Evolutionary conservation across 345 rosid species (phyloP), one percentile per base, ranked within the genome.

Genomic region (Ceriops tagal): DNA sequence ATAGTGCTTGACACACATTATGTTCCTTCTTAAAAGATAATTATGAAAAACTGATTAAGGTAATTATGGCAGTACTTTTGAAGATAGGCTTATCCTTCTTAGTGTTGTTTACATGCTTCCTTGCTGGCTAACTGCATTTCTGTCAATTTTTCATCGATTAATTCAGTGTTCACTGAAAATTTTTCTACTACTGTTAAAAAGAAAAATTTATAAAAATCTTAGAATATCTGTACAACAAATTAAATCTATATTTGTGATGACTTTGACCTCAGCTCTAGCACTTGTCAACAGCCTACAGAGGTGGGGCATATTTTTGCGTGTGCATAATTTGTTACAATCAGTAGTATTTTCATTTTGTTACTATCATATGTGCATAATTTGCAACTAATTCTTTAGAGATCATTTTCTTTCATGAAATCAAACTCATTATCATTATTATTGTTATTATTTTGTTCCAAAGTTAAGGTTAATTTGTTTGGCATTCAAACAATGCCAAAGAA

Each of bases 241-340:
- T 53, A 27, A 24, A 22, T 43, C 72, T 53, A 68, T 65, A 66
- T n/a, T 51, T 57, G 2, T 74, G 46, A 35, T 65, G 53, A 32
- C 64, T 79, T 46, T 77, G 52, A 74, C 57, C 68, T 80, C 89
- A 95, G 99, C 89, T 77, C 91, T 72, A 74, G 80, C 69, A 75
- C 86, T 74, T 84, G 92, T 80, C 77, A 66, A 78, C 91, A 83
- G 67, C 80, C 91, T 71, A 76, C 93, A 34, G 96, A 95, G 98
- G 98, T 87, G 72, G 66, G 80, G 30, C 71, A 51, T 69, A 74
- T 24, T 56, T 66, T 58, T 39, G 52, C 57, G 58, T 61, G 66
- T 31, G 32, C 32, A 4, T 31, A 5, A 31, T 31, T 37, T 9
- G 46, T 9, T 37, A 10, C 11, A 9, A 37, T 37, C 46, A 37